These are phyloP conservation scores for Dactylellina sp. DNA, from an alignment of 2,329 filamentous ascomycete genomes.

Conservation along the genomic window DNA sequence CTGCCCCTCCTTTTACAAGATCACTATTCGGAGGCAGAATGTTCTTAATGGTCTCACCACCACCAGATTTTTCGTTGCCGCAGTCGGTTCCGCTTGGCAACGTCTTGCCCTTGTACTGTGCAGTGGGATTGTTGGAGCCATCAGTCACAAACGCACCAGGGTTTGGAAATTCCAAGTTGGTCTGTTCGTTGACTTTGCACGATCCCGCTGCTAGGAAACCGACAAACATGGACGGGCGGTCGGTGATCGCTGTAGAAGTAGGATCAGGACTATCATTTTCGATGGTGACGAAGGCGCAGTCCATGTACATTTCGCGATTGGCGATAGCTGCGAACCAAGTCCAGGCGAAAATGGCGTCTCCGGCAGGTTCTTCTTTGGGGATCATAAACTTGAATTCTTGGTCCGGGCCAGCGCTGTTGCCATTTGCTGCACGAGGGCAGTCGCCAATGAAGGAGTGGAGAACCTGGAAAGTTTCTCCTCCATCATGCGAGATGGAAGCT, in stretches of 20 bases:
- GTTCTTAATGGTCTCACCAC: slow-evolving; percentile 18
- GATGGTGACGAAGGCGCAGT: slow-evolving; percentile 79
- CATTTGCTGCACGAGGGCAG: slow-evolving; percentile 73
- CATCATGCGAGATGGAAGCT: slow-evolving; percentile 83
- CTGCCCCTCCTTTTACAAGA: slow-evolving; percentile 16
- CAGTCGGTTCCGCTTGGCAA: slow-evolving; percentile 21
- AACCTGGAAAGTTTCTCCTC: slow-evolving; percentile 83
- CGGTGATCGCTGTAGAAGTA: background rate
- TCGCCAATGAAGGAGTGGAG: slow-evolving; percentile 89
- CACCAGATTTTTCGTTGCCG: slow-evolving; percentile 28
- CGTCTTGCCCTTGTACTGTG: slow-evolving; percentile 22
- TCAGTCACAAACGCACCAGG: slow-evolving; percentile 37
- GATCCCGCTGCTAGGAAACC: slow-evolving; percentile 14
- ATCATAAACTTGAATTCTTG: slow-evolving; percentile 79
- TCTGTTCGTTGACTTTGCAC: slow-evolving; percentile 19
- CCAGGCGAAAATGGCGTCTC: slow-evolving; percentile 65
- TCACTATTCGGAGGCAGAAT: slow-evolving; percentile 5
- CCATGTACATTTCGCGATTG: slow-evolving; percentile 89
- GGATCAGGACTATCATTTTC: slow-evolving; percentile 61
- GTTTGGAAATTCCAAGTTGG: slow-evolving; percentile 41
- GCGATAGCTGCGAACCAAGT: slow-evolving; percentile 81
- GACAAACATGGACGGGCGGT: slow-evolving; percentile 45
- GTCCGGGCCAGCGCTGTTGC: slow-evolving; percentile 67
- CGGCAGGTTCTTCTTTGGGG: slow-evolving; percentile 56
- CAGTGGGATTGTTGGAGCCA: slow-evolving; percentile 13